Percentiles rank a stretch among this genome's conserved stretches.
phyloP scores from a whole-genome alignment of 108 stramenopile genomes.

The Chaetoceros muelleri region DNA sequence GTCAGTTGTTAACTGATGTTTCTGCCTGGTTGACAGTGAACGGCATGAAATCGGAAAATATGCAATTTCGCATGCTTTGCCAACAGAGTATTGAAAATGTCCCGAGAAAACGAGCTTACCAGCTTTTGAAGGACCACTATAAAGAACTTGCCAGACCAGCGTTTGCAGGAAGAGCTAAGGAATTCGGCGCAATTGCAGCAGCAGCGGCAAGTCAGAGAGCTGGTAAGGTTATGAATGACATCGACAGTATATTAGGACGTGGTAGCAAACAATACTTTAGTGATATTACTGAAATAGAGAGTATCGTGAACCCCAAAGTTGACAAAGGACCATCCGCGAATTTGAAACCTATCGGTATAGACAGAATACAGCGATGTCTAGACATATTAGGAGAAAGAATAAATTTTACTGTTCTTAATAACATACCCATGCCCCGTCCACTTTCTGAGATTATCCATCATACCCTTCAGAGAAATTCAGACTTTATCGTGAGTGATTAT shows the following conservation, averaged over 20 bases:
- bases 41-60: slow-evolving; percentile 95
- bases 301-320: slow-evolving; percentile 36
- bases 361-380: slow-evolving; percentile 69
- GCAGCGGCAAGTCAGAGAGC: slow-evolving; percentile 31
- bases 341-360: slow-evolving; percentile 57
- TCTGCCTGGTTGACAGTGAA: slow-evolving; percentile 96
- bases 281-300: slow-evolving; percentile 67
- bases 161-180: slow-evolving; percentile 72
- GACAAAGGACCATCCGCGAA: slow-evolving; percentile 17
- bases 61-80: slow-evolving; percentile 93
- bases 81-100: slow-evolving; percentile 96
- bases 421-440: slow-evolving; percentile 78
- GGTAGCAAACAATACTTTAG: slow-evolving; percentile 59
- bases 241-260: slow-evolving; percentile 52
- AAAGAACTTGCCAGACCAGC: slow-evolving; percentile 80
- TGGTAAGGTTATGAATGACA: slow-evolving; percentile 41
- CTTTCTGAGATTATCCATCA: slow-evolving; percentile 79
- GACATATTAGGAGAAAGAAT: slow-evolving; percentile 93
- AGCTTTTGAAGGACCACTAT: slow-evolving; percentile 51
- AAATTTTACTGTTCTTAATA: slow-evolving; percentile 94
- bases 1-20: slow-evolving; percentile 78
- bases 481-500: slow-evolving; percentile 73
- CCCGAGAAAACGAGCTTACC: slow-evolving; percentile 86
- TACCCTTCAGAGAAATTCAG: slow-evolving; percentile 59
- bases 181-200: slow-evolving; percentile 53